phyloP scores from a whole-genome alignment of 2,329 filamentous ascomycete species.

The Cercospora brassicicola region DNA sequence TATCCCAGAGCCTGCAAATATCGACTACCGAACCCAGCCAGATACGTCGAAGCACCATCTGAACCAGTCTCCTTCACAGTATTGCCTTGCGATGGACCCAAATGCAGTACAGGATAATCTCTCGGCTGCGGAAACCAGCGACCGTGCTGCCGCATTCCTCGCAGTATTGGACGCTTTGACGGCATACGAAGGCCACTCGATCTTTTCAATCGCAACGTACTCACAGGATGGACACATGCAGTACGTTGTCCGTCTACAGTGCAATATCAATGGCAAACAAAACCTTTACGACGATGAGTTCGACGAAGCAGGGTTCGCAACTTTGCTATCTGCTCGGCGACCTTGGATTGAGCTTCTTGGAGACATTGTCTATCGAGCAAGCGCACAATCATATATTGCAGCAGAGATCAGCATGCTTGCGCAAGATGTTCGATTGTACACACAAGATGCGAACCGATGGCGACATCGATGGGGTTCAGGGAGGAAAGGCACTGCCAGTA shows the following conservation, averaged over 20 bases:
- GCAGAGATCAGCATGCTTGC: constrained; percentile 9
- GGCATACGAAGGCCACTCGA: constrained; percentile 1
- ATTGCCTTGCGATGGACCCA: constrained; percentile 6
- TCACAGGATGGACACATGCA: neutral
- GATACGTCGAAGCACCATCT: constrained; percentile 5
- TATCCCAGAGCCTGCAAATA: constrained; percentile 10
- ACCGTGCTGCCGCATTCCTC: neutral
- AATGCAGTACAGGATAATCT: neutral
- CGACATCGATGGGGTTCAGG: constrained; percentile 4
- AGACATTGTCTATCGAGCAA: constrained; percentile 6
- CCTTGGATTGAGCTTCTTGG: constrained; percentile 15
- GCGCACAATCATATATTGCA: constrained; percentile 6
- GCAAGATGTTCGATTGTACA: neutral
- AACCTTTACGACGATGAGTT: constrained; percentile 6
- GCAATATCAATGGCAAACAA: neutral
- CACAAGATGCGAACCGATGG: neutral
- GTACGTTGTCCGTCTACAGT: constrained; percentile 1
- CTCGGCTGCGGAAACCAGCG: neutral
- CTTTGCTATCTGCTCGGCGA: neutral
- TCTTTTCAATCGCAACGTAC: constrained; percentile 5
- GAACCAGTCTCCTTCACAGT: neutral
- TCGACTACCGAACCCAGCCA: constrained; percentile 7
- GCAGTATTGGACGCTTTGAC: constrained; percentile 6
- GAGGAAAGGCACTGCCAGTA: neutral
- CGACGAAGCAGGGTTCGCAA: neutral